Conservation (phyloP, 768 basidiomycete species). For the Phaeotremella fagi region DNA sequence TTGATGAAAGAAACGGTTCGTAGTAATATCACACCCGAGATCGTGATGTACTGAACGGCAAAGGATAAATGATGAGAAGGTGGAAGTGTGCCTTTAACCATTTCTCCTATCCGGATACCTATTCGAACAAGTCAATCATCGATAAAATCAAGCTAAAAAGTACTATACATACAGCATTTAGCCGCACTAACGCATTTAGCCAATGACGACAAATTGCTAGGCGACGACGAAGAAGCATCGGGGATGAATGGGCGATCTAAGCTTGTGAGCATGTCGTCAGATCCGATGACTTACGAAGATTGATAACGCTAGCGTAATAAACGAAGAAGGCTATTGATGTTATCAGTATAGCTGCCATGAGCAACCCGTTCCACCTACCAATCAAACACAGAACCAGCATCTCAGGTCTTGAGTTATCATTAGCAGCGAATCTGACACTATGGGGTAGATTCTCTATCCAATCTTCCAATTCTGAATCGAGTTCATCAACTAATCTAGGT, state of each 20-base stretch:
- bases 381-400: neutral
- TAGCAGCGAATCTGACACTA: constrained; percentile 1
- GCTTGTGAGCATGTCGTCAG: too few species aligned
- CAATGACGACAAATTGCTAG: constrained; percentile 1
- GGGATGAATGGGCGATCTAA: constrained; percentile 15
- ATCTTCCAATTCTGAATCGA: neutral
- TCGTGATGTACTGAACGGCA: constrained; percentile 9
- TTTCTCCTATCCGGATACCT: neutral
- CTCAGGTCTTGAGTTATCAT: neutral
- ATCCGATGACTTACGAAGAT: constrained; percentile 6
- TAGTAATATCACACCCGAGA: neutral
- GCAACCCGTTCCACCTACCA: neutral
- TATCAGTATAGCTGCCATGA: neutral
- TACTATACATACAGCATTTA: constrained; percentile 9
- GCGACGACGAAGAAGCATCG: neutral
- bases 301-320: constrained; percentile 5
- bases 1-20: neutral
- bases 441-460: constrained; percentile 1
- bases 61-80: constrained; percentile 11
- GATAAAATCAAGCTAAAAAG: too few species aligned
- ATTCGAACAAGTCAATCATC: too few species aligned
- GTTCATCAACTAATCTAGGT: neutral
- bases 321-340: neutral
- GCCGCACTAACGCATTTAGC: constrained; percentile 11
- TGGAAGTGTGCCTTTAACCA: constrained; percentile 1